These are phyloP conservation scores for Solanum neorickii DNA, from an alignment of 257 asterid species.

Conservation along the genomic window DNA sequence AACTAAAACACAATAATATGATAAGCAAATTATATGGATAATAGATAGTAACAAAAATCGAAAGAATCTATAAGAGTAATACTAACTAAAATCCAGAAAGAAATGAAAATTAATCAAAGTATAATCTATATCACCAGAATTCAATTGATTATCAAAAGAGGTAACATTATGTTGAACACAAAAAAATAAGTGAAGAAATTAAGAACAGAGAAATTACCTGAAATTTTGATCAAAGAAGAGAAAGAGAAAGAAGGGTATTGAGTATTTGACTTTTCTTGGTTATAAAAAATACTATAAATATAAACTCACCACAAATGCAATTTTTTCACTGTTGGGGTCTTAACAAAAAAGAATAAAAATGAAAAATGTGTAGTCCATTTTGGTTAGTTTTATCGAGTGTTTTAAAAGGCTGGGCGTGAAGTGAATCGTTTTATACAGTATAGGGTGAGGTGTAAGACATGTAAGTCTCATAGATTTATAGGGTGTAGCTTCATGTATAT, in stretches of 20 bases:
- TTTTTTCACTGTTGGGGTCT: neutral
- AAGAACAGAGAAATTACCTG: neutral
- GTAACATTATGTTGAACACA: neutral
- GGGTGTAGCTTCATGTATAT: too few relatives aligned
- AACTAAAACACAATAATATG: neutral
- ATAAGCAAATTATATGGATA: neutral
- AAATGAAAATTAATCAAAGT: neutral
- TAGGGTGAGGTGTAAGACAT: too few relatives aligned
- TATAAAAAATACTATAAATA: too few relatives aligned
- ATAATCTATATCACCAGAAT: neutral
- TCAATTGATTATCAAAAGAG: neutral
- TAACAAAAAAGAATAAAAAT: neutral
- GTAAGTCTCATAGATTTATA: too few relatives aligned
- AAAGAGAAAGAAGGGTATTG: neutral
- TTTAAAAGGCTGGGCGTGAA: too few relatives aligned
- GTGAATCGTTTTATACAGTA: too few relatives aligned
- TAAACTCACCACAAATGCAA: neutral
- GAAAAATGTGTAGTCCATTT: neutral
- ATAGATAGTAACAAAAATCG: neutral
- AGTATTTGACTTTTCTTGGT: neutral
- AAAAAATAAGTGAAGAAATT: neutral
- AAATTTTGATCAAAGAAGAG: neutral
- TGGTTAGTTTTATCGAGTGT: neutral
- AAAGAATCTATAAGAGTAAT: neutral
- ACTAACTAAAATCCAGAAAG: neutral